These are phyloP conservation scores for Gelatoporia subvermispora DNA, from an alignment of 768 basidiomycete species.

Conservation along the genomic window DNA sequence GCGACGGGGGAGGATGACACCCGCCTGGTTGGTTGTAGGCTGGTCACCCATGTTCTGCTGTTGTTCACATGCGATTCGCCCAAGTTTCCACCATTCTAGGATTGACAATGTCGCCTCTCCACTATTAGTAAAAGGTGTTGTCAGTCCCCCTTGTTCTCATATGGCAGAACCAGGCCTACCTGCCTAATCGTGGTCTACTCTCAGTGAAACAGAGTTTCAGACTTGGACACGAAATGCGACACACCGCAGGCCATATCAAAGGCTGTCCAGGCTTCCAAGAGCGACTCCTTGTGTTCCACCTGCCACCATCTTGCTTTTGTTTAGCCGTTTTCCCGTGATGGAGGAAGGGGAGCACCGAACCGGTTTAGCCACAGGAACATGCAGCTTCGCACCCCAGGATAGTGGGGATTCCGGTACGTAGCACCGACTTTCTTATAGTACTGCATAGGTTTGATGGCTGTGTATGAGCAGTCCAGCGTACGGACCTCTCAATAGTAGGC, in stretches of 20 bases:
- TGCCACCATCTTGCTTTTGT: constrained; percentile 31
- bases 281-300: constrained; percentile 24
- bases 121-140: constrained; percentile 27
- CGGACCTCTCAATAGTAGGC: neutral
- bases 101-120: constrained; percentile 61
- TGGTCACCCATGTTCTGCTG: neutral
- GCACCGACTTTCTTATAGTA: constrained; percentile 63
- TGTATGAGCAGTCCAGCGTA: neutral
- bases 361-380: constrained; percentile 49
- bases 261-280: constrained; percentile 29
- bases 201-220: no score
- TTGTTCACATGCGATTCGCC: constrained; percentile 13
- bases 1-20: constrained; percentile 8
- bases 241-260: constrained; percentile 56
- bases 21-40: no score
- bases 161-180: constrained; percentile 15
- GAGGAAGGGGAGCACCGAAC: constrained; percentile 21
- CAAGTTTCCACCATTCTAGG: constrained; percentile 55
- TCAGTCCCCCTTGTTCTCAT: neutral
- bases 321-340: no score
- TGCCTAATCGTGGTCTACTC: constrained; percentile 9
- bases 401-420: constrained; percentile 71
- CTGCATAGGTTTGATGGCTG: constrained; percentile 23
- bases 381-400: constrained; percentile 56
- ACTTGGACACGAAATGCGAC: constrained; percentile 9